phyloP scores from a whole-genome alignment of 306 rosid genomes.

The Medicago truncatula region MtrunA17r5.0-ANR NC_053046.1:4938001-4938500 shows the following conservation, averaged over 20 bases:
- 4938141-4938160: slow-evolving; percentile 46
- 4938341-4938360: slow-evolving; percentile 57
- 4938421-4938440: slow-evolving; percentile 22
- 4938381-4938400: slow-evolving; percentile 9
- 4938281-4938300: slow-evolving; percentile 31
- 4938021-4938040: slow-evolving; percentile 69
- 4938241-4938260: slow-evolving; percentile 48
- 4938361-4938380: slow-evolving; percentile 11
- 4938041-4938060: not conserved
- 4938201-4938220: slow-evolving; percentile 43
- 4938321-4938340: slow-evolving; percentile 39
- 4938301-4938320: slow-evolving; percentile 8
- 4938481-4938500: slow-evolving; percentile 34
- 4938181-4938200: slow-evolving; percentile 29
- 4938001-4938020: slow-evolving; percentile 62
- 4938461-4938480: slow-evolving; percentile 34
- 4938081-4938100: not conserved
- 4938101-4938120: slow-evolving; percentile 15
- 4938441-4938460: slow-evolving; percentile 28
- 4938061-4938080: not conserved
- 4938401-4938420: slow-evolving; percentile 49
- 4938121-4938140: slow-evolving; percentile 45
- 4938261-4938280: slow-evolving; percentile 42
- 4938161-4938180: not conserved
- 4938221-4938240: slow-evolving; percentile 46